Evolutionary conservation across 306 rosid genomes (phyloP), one percentile per base, ranked within the genome.

Genomic region (Corylus avellana): DNA sequence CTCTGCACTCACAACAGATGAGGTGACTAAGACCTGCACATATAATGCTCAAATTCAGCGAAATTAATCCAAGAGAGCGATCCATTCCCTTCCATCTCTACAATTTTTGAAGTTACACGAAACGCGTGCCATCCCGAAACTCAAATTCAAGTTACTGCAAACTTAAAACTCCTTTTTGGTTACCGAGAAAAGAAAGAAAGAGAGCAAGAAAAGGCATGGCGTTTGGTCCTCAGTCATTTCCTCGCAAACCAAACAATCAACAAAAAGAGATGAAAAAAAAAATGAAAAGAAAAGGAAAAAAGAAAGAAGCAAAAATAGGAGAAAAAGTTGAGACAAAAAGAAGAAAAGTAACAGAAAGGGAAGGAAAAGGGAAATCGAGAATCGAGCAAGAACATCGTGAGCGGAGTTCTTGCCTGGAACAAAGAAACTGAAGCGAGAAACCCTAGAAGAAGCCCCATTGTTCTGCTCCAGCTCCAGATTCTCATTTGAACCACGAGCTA

Each of bases 11-110:
- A 78, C 84, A 49, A 49, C 74, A 76, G 85, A 82, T 44, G 76
- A 69, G 86, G 85, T 69, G 74, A 80, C 47, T 57, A 82, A 80
- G 50, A 88, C 79, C 99, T 95, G 97, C 90, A 84, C 77, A 51
- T 22, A 56, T 27, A 75, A 68, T 35, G 20, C 48, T 16, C 11
- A 8, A 64, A 78, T 78, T 86, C 59, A 85, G 76, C 59, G 42
- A 27, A 61, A 49, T 44, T 8, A 80, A 20, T 61, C 75, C 32
- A 64, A 59, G 68, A 77, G 37, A 54, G 53, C 17, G 70, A 13
- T 49, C 48, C 72, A 4, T 2, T 59, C 25, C 37, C 32, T 10
- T 59, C 32, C 66, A 56, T 56, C n/a, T 56, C 62, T 56, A 56
- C 53, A 10, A 49, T 1, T 9, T 10, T 49, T 49, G 2, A 7